These are phyloP conservation scores for Helichrysum umbraculigerum DNA, from an alignment of 129 eudicot genomes.

Conservation along the genomic window DNA sequence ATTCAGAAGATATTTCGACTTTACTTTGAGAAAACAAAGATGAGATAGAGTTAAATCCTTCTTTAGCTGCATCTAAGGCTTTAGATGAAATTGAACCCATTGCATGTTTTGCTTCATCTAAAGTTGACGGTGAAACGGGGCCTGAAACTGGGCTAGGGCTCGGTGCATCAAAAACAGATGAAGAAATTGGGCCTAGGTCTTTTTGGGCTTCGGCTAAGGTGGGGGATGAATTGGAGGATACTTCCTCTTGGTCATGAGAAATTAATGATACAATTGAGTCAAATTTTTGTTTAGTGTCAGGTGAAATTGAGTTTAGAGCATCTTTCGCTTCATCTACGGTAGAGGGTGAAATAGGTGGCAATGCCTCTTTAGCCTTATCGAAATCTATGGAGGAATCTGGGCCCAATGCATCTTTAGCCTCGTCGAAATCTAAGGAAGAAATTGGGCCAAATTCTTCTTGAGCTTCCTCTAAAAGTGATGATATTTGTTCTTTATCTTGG, in stretches of 20 bases:
- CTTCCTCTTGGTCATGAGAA: slow-evolving; percentile 18
- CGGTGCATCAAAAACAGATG: neutral
- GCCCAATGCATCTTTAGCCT: neutral
- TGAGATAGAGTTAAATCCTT: slow-evolving; percentile 21
- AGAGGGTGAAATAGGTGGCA: neutral
- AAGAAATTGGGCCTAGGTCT: slow-evolving; percentile 16
- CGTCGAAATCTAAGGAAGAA: neutral
- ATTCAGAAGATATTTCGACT: slow-evolving; percentile 3
- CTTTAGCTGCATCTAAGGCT: slow-evolving; percentile 27
- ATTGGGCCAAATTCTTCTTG: slow-evolving; percentile 13
- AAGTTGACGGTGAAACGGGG: slow-evolving; percentile 14
- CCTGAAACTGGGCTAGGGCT: neutral
- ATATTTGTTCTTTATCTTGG: slow-evolving; percentile 25
- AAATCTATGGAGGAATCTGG: slow-evolving; percentile 3
- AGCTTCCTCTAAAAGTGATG: slow-evolving; percentile 12
- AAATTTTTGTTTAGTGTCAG: slow-evolving; percentile 1
- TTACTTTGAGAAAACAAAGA: slow-evolving; percentile 25
- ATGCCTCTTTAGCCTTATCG: neutral
- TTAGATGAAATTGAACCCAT: slow-evolving; percentile 21
- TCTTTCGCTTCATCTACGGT: neutral
- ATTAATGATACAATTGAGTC: slow-evolving; percentile 1
- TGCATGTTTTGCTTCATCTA: slow-evolving; percentile 9
- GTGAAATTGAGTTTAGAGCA: neutral
- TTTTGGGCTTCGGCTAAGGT: neutral
- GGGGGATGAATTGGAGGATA: slow-evolving; percentile 7